These are phyloP conservation scores for Paracorniculantispora psalliotae DNA, from an alignment of 2,329 filamentous ascomycete species.

Conservation along the genomic window DNA sequence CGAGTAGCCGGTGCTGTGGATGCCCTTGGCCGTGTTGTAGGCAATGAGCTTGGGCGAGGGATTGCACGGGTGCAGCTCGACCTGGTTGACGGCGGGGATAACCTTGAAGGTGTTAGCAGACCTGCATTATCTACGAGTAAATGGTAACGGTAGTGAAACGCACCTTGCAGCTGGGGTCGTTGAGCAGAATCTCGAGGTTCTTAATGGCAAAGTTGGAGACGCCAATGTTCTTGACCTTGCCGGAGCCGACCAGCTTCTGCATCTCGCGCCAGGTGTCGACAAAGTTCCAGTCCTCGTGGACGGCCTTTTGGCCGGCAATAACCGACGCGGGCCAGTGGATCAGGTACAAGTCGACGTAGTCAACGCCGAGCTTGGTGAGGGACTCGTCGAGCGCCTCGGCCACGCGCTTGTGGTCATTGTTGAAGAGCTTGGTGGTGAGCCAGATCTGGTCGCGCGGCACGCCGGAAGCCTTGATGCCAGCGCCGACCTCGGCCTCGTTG, in stretches of 20 bases:
- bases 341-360: conserved; percentile 66
- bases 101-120: conserved; percentile 31
- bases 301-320: conserved; percentile 60
- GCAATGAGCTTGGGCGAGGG: conserved; percentile 73
- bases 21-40: conserved; percentile 67
- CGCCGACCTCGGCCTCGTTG: conserved; percentile 67
- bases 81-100: conserved; percentile 70
- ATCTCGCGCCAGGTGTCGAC: conserved; percentile 71
- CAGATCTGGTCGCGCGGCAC: conserved; percentile 63
- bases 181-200: conserved; percentile 70
- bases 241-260: conserved; percentile 59
- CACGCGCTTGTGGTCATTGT: conserved; percentile 70
- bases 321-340: conserved; percentile 69
- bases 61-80: conserved; percentile 77
- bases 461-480: conserved; percentile 58
- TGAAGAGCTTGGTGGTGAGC: conserved; percentile 78
- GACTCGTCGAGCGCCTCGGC: conserved; percentile 56
- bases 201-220: conserved; percentile 76
- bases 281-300: conserved; percentile 74
- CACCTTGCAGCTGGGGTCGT: conserved; percentile 58
- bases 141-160: no score
- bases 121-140: no score
- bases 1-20: conserved; percentile 71
- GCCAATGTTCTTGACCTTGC: conserved; percentile 74
- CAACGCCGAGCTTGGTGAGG: conserved; percentile 54